Percentiles rank a stretch among this genome's conserved stretches.
phyloP scores from a whole-genome alignment of 148 eudicot species.

The Selenicereus undatus region DNA sequence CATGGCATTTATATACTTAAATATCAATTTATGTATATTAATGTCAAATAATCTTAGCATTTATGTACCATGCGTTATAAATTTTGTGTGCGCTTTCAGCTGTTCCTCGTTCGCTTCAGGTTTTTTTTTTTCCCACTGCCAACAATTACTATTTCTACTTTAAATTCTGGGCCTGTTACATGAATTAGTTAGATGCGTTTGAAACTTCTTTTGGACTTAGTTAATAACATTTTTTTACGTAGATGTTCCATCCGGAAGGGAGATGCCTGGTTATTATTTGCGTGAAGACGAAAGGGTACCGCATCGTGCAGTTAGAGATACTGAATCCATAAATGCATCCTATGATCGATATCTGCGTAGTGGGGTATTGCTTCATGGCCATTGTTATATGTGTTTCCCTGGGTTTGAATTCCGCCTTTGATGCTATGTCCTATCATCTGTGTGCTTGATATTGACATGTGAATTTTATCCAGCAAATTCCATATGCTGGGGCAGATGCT shows the following conservation, averaged over 20 bases:
- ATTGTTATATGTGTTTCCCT: not conserved
- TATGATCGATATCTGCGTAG: slow-evolving; percentile 65
- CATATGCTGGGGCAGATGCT: slow-evolving; percentile 51
- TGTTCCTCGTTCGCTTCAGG: not conserved
- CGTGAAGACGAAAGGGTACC: slow-evolving; percentile 50
- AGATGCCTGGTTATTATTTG: slow-evolving; percentile 45
- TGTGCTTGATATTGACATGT: slow-evolving; percentile 18
- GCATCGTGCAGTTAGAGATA: slow-evolving; percentile 49
- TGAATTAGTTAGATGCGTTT: too few relatives aligned
- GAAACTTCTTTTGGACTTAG: not conserved
- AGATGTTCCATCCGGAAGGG: slow-evolving; percentile 63
- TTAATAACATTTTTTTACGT: slow-evolving; percentile 16
- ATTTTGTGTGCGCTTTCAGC: not conserved
- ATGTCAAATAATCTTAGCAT: not conserved
- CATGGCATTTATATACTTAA: too few relatives aligned
- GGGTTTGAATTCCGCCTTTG: not conserved
- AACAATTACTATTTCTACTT: not conserved
- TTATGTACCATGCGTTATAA: not conserved
- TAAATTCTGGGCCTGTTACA: not conserved
- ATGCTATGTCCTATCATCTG: not conserved
- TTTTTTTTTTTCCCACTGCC: not conserved
- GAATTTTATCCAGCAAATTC: slow-evolving; percentile 40
- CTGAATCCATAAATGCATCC: slow-evolving; percentile 60
- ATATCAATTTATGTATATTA: too few relatives aligned
- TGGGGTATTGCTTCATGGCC: slow-evolving; percentile 32